These are phyloP conservation scores for Tripterygium wilfordii DNA, from an alignment of 177 flowering plant species.

Conservation along the genomic window DNA sequence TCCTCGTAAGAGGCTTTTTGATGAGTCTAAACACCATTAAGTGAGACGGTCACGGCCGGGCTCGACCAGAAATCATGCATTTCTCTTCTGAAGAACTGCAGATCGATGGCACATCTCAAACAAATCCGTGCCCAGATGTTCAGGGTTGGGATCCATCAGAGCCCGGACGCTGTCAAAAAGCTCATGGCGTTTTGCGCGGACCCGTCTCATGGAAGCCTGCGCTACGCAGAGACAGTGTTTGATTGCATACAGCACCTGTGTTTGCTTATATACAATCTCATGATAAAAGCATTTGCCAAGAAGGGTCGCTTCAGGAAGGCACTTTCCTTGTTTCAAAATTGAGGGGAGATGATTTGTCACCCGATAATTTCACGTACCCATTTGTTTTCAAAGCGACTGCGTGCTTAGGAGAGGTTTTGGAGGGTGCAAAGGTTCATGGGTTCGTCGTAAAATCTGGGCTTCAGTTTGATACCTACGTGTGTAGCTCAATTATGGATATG, in stretches of 20 bases:
- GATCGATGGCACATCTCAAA: slow-evolving; percentile 41
- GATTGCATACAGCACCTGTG: slow-evolving; percentile 25
- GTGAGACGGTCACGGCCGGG: slow-evolving; percentile 2
- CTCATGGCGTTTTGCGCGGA: slow-evolving; percentile 43
- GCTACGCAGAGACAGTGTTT: slow-evolving; percentile 42
- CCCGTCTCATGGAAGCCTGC: slow-evolving; percentile 33
- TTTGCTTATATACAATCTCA: slow-evolving; percentile 50
- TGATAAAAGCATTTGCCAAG: slow-evolving; percentile 53
- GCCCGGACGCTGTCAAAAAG: slow-evolving; percentile 40
- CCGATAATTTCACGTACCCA: slow-evolving; percentile 77
- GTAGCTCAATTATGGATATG: slow-evolving; percentile 70
- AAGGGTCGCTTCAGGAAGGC: slow-evolving; percentile 28
- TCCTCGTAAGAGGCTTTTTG: no score
- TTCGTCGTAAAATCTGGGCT: slow-evolving; percentile 46
- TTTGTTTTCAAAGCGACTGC: slow-evolving; percentile 72
- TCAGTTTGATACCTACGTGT: slow-evolving; percentile 48
- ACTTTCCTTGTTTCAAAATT: slow-evolving; percentile 33
- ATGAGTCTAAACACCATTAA: no score
- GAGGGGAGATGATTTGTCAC: slow-evolving; percentile 39
- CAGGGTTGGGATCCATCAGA: slow-evolving; percentile 32
- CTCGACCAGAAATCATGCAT: slow-evolving; percentile 32
- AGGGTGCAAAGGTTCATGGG: slow-evolving; percentile 59
- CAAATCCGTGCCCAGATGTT: slow-evolving; percentile 51
- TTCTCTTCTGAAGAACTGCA: slow-evolving; percentile 40
- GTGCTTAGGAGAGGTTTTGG: slow-evolving; percentile 25